phyloP scores from a whole-genome alignment of 306 rosid genomes.

The Corylus americana region DNA sequence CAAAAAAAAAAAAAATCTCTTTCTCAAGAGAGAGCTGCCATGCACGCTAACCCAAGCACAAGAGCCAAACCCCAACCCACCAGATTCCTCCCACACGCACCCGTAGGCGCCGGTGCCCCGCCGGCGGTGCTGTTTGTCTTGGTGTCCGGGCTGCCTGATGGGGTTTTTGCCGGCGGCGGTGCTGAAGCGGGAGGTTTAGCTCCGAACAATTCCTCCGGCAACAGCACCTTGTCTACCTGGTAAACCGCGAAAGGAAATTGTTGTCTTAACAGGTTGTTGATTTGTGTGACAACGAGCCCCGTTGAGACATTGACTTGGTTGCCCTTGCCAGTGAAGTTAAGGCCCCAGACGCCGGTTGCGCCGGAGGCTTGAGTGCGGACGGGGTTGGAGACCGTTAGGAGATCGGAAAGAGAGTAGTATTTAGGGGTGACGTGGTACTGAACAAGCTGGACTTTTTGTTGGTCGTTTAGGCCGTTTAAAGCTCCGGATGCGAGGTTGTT shows the following conservation, averaged over 20 bases:
- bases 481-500: conserved; percentile 58
- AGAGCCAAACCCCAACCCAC: conserved; percentile 34
- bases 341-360: conserved; percentile 53
- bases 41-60: conserved; percentile 46
- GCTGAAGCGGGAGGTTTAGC: conserved; percentile 37
- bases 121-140: not conserved
- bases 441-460: conserved; percentile 55
- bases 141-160: not conserved
- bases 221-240: conserved; percentile 63
- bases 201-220: conserved; percentile 57
- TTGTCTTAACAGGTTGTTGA: conserved; percentile 63
- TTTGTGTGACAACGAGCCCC: conserved; percentile 40
- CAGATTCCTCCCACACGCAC: conserved; percentile 24
- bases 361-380: conserved; percentile 61
- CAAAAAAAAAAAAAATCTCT: not conserved
- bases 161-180: conserved; percentile 40
- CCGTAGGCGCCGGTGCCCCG: conserved; percentile 25
- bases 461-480: conserved; percentile 45
- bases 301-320: conserved; percentile 73
- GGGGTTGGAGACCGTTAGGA: conserved; percentile 72
- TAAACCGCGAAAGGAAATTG: conserved; percentile 60
- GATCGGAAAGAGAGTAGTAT: conserved; percentile 45
- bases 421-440: conserved; percentile 67
- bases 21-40: conserved; percentile 30
- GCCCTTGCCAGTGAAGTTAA: conserved; percentile 67